Evolutionary conservation across 257 asterid species (phyloP).

Genomic region (Fraxinus excelsior): DNA sequence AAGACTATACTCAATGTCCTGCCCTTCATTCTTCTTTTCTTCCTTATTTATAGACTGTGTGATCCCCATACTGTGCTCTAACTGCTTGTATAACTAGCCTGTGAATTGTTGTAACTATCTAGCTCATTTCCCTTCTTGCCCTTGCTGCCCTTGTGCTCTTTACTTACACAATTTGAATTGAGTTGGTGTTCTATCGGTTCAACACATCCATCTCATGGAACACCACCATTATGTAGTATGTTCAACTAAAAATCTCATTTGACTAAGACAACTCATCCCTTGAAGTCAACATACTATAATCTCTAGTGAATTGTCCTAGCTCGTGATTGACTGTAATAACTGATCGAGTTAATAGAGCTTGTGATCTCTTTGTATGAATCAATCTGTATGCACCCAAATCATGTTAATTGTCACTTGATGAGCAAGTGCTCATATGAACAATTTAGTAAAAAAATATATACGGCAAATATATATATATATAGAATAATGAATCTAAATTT

Average conservation of each 20-base stretch:
- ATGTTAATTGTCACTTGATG: neutral
- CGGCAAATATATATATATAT: neutral
- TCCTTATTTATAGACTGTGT: too few relatives aligned
- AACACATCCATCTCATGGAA: neutral
- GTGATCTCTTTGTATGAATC: neutral
- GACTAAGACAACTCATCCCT: neutral
- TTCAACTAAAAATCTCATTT: neutral
- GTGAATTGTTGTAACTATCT: too few relatives aligned
- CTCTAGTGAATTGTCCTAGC: neutral
- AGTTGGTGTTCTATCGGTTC: neutral
- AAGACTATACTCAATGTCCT: too few relatives aligned
- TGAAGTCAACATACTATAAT: neutral
- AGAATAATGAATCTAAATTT: neutral
- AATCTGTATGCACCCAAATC: neutral
- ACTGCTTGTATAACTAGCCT: too few relatives aligned
- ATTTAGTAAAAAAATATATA: too few relatives aligned
- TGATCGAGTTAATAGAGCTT: neutral
- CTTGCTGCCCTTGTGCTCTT: too few relatives aligned
- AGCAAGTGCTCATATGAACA: neutral
- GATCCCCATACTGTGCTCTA: too few relatives aligned
- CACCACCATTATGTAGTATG: neutral
- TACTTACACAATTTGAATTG: too few relatives aligned
- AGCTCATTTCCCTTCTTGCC: too few relatives aligned
- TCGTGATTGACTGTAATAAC: neutral
- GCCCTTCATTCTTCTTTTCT: too few relatives aligned